These are phyloP conservation scores for Harringtonia lauricola DNA, from an alignment of 2,329 filamentous ascomycete species.

Conservation along the genomic window DNA sequence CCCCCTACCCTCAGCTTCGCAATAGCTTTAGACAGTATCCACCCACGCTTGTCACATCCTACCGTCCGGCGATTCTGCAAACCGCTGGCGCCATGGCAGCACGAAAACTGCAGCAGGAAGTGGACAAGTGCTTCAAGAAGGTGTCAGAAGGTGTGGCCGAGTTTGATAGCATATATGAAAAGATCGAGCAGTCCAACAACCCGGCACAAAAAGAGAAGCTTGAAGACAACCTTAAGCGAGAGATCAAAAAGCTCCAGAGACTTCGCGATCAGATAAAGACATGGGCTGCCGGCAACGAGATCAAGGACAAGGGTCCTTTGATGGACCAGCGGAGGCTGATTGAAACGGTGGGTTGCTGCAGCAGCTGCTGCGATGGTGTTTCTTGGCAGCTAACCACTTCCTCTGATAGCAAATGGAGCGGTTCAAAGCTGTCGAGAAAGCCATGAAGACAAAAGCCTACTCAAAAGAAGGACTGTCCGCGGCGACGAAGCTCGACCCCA, in stretches of 20 bases:
- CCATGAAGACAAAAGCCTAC: slow-evolving; percentile 99
- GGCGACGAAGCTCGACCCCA: slow-evolving; percentile 89
- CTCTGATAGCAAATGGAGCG: slow-evolving; percentile 92
- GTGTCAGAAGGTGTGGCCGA: slow-evolving; percentile 84
- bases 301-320: slow-evolving; percentile 97
- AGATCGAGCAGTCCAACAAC: slow-evolving; percentile 89
- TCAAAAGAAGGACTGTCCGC: slow-evolving; percentile 94
- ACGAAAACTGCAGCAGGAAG: slow-evolving; percentile 93
- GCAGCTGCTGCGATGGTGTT: too few relatives aligned
- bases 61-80: too few relatives aligned
- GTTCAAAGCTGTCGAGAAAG: slow-evolving; percentile 99
- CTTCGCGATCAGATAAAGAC: slow-evolving; percentile 98
- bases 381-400: too few relatives aligned
- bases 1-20: too few relatives aligned
- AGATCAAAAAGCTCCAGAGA: slow-evolving; percentile 99
- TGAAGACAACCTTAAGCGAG: slow-evolving; percentile 94
- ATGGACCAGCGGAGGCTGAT: slow-evolving; percentile 92
- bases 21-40: too few relatives aligned
- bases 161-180: slow-evolving; percentile 94
- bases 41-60: too few relatives aligned
- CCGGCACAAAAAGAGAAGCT: slow-evolving; percentile 95
- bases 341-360: slow-evolving; percentile 83
- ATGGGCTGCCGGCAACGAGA: slow-evolving; percentile 96
- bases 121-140: slow-evolving; percentile 99
- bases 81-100: slow-evolving; percentile 60